phyloP scores from a whole-genome alignment of 805 yeast genomes.

The Saccharomycopsis lassenensis region DNA sequence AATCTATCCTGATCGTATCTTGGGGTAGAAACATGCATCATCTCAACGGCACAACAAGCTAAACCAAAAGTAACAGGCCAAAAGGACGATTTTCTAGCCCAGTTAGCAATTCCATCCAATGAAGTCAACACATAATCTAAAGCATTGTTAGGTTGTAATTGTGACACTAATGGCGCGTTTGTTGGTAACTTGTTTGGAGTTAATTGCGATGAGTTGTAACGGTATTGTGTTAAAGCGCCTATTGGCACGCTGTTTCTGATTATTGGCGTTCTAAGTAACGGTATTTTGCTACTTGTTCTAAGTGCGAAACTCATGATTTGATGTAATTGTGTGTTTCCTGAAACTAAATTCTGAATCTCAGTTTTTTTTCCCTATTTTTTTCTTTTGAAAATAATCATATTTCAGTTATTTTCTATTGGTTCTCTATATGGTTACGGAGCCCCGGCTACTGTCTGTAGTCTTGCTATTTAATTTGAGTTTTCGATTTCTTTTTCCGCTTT shows the following conservation, averaged over 20 bases:
- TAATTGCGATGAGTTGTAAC: constrained; percentile 21
- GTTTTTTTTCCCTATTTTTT: constrained; percentile 6
- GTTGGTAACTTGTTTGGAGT: constrained; percentile 48
- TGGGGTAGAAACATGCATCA: constrained; percentile 91
- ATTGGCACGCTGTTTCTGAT: too few species aligned
- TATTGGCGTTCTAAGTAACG: too few species aligned
- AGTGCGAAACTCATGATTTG: too few species aligned
- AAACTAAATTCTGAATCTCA: too few species aligned
- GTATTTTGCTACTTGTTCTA: too few species aligned
- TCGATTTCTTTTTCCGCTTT: too few species aligned
- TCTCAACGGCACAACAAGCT: constrained; percentile 91
- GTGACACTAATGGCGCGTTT: constrained; percentile 59
- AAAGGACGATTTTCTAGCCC: constrained; percentile 87
- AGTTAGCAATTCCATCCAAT: constrained; percentile 70
- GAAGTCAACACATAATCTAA: constrained; percentile 76
- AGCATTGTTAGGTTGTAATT: constrained; percentile 47
- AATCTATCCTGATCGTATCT: constrained; percentile 86
- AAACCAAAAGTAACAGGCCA: constrained; percentile 92
- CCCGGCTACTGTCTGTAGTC: too few species aligned
- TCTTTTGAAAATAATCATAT: constrained; percentile 8
- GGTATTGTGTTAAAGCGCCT: constrained; percentile 14
- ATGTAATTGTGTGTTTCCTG: too few species aligned
- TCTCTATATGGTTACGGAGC: too few species aligned
- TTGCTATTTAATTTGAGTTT: too few species aligned
- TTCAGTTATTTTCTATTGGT: constrained; percentile 11